Percentiles rank a stretch among this genome's conserved stretches.
Conservation (phyloP, 2,329 filamentous ascomycete species). For the Leptoxyphium fumago region DNA sequence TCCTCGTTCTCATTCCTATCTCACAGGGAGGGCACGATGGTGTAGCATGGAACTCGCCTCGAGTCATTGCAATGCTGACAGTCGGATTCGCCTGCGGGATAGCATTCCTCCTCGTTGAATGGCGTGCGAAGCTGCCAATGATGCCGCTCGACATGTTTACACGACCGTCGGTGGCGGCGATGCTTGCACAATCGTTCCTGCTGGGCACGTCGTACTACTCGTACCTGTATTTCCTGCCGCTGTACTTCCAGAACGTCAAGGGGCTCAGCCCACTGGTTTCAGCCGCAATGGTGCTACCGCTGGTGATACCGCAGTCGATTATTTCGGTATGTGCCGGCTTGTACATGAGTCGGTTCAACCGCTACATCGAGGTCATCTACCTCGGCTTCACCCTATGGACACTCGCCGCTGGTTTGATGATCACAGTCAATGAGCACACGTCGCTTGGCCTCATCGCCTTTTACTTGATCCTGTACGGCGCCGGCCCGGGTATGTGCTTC, state of each 20-base stretch:
- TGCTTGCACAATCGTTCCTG: constrained; percentile 45
- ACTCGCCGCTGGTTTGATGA: constrained; percentile 37
- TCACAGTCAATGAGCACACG: constrained; percentile 34
- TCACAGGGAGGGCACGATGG: constrained; percentile 38
- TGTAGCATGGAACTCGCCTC: constrained; percentile 37
- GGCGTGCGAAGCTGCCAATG: constrained; percentile 43
- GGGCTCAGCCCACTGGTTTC: constrained; percentile 32
- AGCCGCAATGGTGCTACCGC: constrained; percentile 36
- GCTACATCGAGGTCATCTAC: constrained; percentile 47
- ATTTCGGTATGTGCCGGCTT: constrained; percentile 37
- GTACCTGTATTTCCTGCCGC: constrained; percentile 45
- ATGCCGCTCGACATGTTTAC: constrained; percentile 43
- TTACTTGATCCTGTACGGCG: constrained; percentile 36
- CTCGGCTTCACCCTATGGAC: constrained; percentile 33
- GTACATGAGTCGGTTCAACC: constrained; percentile 42
- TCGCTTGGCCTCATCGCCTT: constrained; percentile 34
- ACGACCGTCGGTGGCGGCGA: constrained; percentile 36
- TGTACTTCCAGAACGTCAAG: constrained; percentile 47
- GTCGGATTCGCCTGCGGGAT: constrained; percentile 33
- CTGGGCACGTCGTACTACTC: constrained; percentile 46
- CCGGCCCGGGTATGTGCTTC: constrained; percentile 39
- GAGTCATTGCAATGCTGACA: constrained; percentile 45
- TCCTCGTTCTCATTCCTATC: constrained; percentile 48
- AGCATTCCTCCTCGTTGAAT: constrained; percentile 40
- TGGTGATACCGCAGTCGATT: constrained; percentile 34